Evolutionary conservation across 805 yeast species (phyloP).

Genomic region (Starmera amethionina): DNA sequence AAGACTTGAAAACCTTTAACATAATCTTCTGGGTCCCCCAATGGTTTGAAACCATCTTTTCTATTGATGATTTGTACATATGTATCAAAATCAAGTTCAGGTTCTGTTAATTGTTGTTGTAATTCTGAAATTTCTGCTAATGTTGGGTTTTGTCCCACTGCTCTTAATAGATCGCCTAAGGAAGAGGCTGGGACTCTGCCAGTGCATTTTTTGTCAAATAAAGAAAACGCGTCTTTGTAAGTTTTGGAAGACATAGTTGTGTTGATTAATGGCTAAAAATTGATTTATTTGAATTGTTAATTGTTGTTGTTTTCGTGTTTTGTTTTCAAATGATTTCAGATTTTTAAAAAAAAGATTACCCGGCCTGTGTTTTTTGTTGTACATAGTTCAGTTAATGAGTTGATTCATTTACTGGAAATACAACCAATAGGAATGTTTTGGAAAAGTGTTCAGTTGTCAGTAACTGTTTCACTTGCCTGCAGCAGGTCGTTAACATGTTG

Average conservation of each 20-base stretch:
- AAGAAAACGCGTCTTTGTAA: slow-evolving; percentile 87
- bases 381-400: too few species aligned
- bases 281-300: too few species aligned
- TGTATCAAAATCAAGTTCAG: slow-evolving; percentile 56
- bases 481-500: too few species aligned
- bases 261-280: slow-evolving; percentile 3
- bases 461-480: too few species aligned
- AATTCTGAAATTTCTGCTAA: slow-evolving; percentile 70
- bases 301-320: too few species aligned
- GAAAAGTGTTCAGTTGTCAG: too few species aligned
- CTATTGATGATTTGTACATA: slow-evolving; percentile 71
- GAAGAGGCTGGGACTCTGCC: slow-evolving; percentile 80
- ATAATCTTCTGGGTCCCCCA: slow-evolving; percentile 83
- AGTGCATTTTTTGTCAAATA: slow-evolving; percentile 92
- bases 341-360: too few species aligned
- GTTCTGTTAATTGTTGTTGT: slow-evolving; percentile 27
- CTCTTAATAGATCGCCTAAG: slow-evolving; percentile 88
- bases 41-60: slow-evolving; percentile 80
- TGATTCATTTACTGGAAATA: too few species aligned
- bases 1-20: slow-evolving; percentile 95
- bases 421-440: too few species aligned
- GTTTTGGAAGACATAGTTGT: slow-evolving; percentile 23
- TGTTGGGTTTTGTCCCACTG: slow-evolving; percentile 98
- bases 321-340: too few species aligned
- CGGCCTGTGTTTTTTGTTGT: too few species aligned